A percentile compares a stretch with the other conserved stretches of the same genome.
Evolutionary conservation across 768 basidiomycete genomes (phyloP).

Genomic region (Hirschioporus abietinus): DNA sequence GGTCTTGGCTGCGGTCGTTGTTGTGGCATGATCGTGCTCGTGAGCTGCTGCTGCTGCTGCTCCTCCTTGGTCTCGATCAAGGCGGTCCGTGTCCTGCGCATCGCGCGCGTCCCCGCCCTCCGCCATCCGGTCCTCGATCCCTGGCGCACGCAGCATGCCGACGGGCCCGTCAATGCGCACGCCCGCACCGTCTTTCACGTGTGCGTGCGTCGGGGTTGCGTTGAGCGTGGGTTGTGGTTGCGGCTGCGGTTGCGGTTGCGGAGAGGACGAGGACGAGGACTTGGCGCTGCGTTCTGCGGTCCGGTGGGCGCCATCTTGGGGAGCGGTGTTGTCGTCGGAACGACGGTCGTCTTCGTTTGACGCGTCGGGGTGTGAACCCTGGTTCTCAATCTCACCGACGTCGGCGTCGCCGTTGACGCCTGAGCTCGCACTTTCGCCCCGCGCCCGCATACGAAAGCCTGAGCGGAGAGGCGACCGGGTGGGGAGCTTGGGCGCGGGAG

Average conservation of each 20-base stretch:
- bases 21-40: too few species aligned
- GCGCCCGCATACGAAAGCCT: neutral
- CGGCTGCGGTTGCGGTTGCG: neutral
- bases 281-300: too few species aligned
- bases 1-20: too few species aligned
- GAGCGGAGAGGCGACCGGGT: neutral
- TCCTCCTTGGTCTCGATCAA: neutral
- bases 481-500: neutral
- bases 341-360: neutral
- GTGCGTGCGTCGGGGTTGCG: slow-evolving; percentile 6
- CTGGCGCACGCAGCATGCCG: neutral
- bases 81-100: neutral
- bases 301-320: too few species aligned
- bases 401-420: neutral
- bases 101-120: neutral
- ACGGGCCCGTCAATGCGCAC: slow-evolving; percentile 15
- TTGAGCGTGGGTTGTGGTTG: slow-evolving; percentile 4
- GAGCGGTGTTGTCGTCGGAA: too few species aligned
- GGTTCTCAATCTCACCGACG: too few species aligned
- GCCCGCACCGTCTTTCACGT: slow-evolving; percentile 11
- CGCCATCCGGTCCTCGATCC: neutral
- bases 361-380: too few species aligned
- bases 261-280: neutral
- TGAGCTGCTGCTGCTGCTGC: too few species aligned
- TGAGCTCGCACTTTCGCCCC: neutral